Percentiles rank a stretch among this genome's conserved stretches.
phyloP scores from a whole-genome alignment of 2,329 filamentous ascomycete genomes.

The Claviceps arundinis region DNA sequence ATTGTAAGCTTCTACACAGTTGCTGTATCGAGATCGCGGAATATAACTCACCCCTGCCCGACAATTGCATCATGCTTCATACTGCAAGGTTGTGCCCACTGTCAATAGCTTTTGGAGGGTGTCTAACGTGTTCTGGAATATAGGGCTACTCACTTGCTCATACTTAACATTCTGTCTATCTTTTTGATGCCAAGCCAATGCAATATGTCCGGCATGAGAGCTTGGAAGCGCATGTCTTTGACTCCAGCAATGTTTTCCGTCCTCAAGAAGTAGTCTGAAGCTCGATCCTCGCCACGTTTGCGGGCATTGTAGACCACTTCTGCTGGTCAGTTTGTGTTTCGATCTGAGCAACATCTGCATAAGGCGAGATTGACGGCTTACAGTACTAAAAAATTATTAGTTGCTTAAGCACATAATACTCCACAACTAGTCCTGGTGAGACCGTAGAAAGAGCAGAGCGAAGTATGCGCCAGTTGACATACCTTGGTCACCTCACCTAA shows the following conservation, averaged over 20 bases:
- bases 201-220: constrained; percentile 92
- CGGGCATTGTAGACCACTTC: constrained; percentile 61
- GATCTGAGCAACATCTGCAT: constrained; percentile 1
- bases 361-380: constrained; percentile 18
- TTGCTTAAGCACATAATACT: background rate
- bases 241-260: constrained; percentile 98
- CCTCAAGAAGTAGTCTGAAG: constrained; percentile 88
- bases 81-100: constrained; percentile 26
- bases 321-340: constrained; percentile 6
- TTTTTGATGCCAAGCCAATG: constrained; percentile 98
- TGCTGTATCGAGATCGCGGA: background rate
- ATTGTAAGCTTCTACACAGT: background rate
- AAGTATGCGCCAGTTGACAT: constrained; percentile 31
- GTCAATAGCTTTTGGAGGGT: background rate
- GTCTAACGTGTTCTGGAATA: background rate
- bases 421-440: background rate
- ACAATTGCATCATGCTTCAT: constrained; percentile 90
- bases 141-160: constrained; percentile 64
- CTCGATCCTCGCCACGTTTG: constrained; percentile 65
- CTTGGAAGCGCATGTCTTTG: constrained; percentile 95
- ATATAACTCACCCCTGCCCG: constrained; percentile 47
- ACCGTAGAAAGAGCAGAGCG: background rate
- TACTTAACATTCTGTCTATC: constrained; percentile 96
- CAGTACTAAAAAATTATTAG: constrained; percentile 26
- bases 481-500: constrained; percentile 94